Evolutionary conservation across 768 basidiomycete genomes (phyloP).

Genomic region (Paxillus rubicundulus): DNA sequence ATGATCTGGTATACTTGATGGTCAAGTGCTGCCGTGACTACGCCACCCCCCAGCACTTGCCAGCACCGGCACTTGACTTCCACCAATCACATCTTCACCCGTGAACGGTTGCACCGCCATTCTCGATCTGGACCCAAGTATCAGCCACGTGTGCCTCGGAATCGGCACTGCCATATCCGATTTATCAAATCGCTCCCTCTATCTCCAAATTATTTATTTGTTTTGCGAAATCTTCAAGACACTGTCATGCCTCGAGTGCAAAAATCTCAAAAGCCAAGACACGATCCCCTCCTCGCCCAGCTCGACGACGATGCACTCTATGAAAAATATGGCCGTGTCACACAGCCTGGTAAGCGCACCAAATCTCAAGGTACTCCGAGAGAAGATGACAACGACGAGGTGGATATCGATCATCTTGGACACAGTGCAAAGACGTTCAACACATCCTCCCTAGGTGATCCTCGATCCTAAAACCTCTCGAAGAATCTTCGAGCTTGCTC

Average conservation of each 20-base stretch:
- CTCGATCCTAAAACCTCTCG: constrained; percentile 80
- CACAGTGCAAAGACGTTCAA: constrained; percentile 2
- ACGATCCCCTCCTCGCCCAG: constrained; percentile 86
- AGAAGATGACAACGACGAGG: constrained; percentile 62
- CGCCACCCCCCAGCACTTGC: too few species aligned
- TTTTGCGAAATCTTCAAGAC: constrained; percentile 7
- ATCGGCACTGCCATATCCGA: neutral
- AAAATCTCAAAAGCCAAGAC: constrained; percentile 60
- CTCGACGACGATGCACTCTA: constrained; percentile 75
- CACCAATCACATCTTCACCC: neutral
- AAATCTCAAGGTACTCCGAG: constrained; percentile 48
- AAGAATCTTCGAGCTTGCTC: constrained; percentile 88
- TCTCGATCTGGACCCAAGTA: neutral
- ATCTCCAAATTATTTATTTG: constrained; percentile 1
- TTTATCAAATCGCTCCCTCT: neutral
- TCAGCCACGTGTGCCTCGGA: neutral
- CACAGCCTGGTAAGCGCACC: constrained; percentile 72
- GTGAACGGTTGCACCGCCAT: neutral
- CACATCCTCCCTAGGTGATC: constrained; percentile 45
- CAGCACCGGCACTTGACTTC: too few species aligned
- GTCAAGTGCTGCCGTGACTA: too few species aligned
- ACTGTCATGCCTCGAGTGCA: constrained; percentile 62
- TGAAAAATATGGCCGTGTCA: constrained; percentile 75
- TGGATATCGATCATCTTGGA: constrained; percentile 27
- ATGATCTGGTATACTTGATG: too few species aligned